phyloP scores from a whole-genome alignment of 2,329 filamentous ascomycete genomes.

The Hirsutella minnesotensis region DNA sequence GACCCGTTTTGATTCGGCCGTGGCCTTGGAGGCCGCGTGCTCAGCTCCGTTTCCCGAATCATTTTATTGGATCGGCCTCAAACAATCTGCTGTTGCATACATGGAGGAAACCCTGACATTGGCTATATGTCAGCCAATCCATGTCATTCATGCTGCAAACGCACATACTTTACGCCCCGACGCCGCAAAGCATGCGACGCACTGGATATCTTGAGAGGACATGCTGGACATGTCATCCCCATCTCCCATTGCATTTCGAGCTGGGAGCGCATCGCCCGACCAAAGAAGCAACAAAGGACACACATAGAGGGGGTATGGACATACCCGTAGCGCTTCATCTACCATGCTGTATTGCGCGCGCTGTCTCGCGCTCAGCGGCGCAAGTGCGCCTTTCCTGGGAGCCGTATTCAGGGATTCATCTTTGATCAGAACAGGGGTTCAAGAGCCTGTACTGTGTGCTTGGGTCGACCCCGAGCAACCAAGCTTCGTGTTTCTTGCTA shows the following conservation, averaged over 20 bases:
- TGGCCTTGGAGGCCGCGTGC: background rate
- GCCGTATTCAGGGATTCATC: background rate
- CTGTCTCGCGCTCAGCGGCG: no score
- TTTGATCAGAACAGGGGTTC: background rate
- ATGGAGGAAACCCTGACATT: background rate
- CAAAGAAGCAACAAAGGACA: no score
- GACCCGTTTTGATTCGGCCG: background rate
- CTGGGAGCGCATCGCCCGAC: no score
- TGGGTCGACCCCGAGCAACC: no score
- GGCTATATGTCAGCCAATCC: background rate
- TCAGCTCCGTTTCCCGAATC: conserved; percentile 1
- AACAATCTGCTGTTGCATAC: conserved; percentile 1
- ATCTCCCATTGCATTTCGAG: no score
- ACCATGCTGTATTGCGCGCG: no score
- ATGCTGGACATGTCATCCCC: no score
- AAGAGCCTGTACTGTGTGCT: background rate
- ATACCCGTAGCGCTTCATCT: no score
- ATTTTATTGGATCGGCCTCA: background rate
- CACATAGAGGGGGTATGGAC: no score
- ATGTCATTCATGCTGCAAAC: background rate
- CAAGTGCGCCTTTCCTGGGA: no score
- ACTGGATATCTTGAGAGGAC: no score
- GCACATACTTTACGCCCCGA: background rate
- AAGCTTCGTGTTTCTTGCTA: background rate
- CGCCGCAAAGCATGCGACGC: no score